These are phyloP conservation scores for Hymenoscyphus repandus DNA, from an alignment of 2,329 filamentous ascomycete genomes.

Conservation along the genomic window DNA sequence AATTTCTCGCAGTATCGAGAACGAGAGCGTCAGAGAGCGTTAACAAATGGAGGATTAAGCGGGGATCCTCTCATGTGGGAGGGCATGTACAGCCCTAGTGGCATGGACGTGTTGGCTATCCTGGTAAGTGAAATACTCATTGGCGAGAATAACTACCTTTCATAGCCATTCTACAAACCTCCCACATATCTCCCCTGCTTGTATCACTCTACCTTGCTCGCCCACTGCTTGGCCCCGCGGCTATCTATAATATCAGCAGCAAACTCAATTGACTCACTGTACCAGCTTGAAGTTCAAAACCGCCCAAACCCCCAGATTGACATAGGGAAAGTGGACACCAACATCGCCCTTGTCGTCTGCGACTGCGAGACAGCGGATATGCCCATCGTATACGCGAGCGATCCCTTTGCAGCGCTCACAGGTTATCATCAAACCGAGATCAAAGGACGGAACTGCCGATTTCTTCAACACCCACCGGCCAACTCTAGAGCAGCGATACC, in stretches of 20 bases:
- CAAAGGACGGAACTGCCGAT: constrained; percentile 84
- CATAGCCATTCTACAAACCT: no score
- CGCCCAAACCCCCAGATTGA: constrained; percentile 79
- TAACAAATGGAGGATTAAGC: not conserved
- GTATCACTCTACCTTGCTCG: not conserved
- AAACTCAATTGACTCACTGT: not conserved
- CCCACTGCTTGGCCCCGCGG: not conserved
- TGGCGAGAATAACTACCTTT: not conserved
- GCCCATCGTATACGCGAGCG: constrained; percentile 90
- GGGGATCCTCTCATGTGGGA: not conserved
- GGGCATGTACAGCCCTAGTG: constrained; percentile 2
- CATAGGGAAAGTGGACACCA: constrained; percentile 85
- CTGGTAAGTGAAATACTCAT: not conserved
- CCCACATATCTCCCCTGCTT: not conserved
- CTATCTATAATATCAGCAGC: not conserved
- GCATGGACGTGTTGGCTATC: constrained; percentile 1
- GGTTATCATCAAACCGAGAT: constrained; percentile 86
- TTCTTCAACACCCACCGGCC: constrained; percentile 82
- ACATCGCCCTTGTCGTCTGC: constrained; percentile 89
- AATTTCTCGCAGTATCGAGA: not conserved
- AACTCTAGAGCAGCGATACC: constrained; percentile 59
- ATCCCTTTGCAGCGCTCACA: constrained; percentile 87
- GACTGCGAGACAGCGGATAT: constrained; percentile 84
- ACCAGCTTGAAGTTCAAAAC: constrained; percentile 54
- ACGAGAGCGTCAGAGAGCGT: not conserved